A percentile compares a stretch with the other conserved stretches of the same genome.
phyloP scores from a whole-genome alignment of 495 filamentous ascomycete genomes.

The Hypoxylon perforatum region DNA sequence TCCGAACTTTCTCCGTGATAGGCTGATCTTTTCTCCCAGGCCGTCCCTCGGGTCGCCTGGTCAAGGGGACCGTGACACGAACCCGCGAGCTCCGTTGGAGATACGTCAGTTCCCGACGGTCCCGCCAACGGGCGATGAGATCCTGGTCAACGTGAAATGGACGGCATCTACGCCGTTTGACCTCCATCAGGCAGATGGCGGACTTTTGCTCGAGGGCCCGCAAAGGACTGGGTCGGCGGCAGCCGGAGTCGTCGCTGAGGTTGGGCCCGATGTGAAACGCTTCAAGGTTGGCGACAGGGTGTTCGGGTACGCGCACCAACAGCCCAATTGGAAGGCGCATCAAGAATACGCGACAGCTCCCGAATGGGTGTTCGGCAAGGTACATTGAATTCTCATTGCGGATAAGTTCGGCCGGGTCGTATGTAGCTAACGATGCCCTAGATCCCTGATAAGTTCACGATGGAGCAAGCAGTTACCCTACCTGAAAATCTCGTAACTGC shows the following conservation, averaged over 20 bases:
- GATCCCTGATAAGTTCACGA: conserved; percentile 50
- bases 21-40: too few relatives aligned
- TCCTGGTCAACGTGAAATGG: conserved; percentile 57
- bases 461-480: conserved; percentile 60
- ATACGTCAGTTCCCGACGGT: conserved; percentile 51
- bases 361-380: conserved; percentile 48
- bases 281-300: conserved; percentile 57
- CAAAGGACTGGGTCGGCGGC: conserved; percentile 49
- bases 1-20: too few relatives aligned
- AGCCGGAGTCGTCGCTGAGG: conserved; percentile 57
- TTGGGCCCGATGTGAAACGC: conserved; percentile 52
- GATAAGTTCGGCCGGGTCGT: not conserved
- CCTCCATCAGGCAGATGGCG: conserved; percentile 65
- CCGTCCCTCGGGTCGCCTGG: too few relatives aligned
- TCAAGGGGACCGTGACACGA: too few relatives aligned
- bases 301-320: conserved; percentile 59
- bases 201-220: conserved; percentile 56
- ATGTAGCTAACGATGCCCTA: conserved; percentile 19
- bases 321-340: conserved; percentile 52
- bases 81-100: conserved; percentile 49
- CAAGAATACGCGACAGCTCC: conserved; percentile 58
- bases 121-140: conserved; percentile 51
- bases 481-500: conserved; percentile 65
- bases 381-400: conserved; percentile 7
- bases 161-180: conserved; percentile 65